These are phyloP conservation scores for Cladosporium sp. DNA, from an alignment of 2,329 filamentous ascomycete species.

Conservation along the genomic window DNA sequence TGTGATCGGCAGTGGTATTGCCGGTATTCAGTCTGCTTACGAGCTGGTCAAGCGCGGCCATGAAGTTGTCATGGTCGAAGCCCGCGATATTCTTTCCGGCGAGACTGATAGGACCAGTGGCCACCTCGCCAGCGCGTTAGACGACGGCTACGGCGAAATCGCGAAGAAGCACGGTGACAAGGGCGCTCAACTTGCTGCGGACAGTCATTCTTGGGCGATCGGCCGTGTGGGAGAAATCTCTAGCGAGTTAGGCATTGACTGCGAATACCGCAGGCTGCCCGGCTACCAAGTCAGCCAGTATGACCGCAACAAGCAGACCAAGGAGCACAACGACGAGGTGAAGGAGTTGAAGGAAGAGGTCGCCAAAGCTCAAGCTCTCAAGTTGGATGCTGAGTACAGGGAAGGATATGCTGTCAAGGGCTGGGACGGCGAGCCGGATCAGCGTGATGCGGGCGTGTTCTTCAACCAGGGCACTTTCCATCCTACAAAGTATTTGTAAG, in stretches of 20 bases:
- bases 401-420: conserved; percentile 51
- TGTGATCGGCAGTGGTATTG: conserved; percentile 56
- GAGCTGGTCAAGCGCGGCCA: conserved; percentile 54
- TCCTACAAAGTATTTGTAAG: conserved; percentile 54
- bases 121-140: conserved; percentile 56
- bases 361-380: conserved; percentile 45
- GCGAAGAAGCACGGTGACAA: conserved; percentile 53
- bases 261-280: conserved; percentile 55
- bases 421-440: conserved; percentile 54
- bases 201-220: conserved; percentile 58
- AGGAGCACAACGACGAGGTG: conserved; percentile 49
- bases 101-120: conserved; percentile 57
- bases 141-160: conserved; percentile 55
- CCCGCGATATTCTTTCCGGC: conserved; percentile 55
- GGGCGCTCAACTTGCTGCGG: conserved; percentile 51
- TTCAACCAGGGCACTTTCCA: conserved; percentile 56
- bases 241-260: conserved; percentile 53
- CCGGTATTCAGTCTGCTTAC: conserved; percentile 54
- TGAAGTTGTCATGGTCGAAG: conserved; percentile 55
- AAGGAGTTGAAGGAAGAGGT: conserved; percentile 49
- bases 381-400: conserved; percentile 45
- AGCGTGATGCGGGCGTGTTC: conserved; percentile 53
- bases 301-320: conserved; percentile 36
- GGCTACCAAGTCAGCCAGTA: conserved; percentile 56
- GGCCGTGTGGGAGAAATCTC: conserved; percentile 54